Percentiles rank a stretch among this genome's conserved stretches.
phyloP scores from a whole-genome alignment of 2,329 filamentous ascomycete species.

The Neofusicoccum kwambonambiense region DNA sequence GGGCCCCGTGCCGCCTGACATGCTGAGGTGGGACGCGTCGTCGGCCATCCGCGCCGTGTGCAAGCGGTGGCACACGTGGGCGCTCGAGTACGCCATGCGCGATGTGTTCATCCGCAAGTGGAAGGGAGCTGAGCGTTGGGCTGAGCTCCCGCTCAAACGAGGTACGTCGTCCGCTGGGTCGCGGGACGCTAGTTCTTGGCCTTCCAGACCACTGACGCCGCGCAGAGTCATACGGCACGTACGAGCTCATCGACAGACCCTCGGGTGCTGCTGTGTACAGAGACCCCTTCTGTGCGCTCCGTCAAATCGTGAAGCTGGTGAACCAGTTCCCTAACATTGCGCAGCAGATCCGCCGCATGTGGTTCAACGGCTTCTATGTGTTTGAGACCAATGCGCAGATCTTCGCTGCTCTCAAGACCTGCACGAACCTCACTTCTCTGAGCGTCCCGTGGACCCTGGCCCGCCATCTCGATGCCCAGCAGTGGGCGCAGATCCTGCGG shows the following conservation, averaged over 20 bases:
- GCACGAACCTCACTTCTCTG: constrained; percentile 47
- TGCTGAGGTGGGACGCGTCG: constrained; percentile 53
- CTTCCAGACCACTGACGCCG: neutral
- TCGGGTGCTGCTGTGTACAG: constrained; percentile 49
- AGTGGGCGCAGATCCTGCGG: constrained; percentile 51
- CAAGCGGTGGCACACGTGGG: constrained; percentile 54
- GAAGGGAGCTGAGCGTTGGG: constrained; percentile 54
- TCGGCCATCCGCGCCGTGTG: constrained; percentile 50
- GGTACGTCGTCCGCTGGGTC: constrained; percentile 17
- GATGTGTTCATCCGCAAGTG: constrained; percentile 53
- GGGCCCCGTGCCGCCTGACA: constrained; percentile 51
- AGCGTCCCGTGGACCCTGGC: constrained; percentile 55
- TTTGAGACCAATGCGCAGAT: constrained; percentile 51
- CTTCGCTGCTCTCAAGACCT: constrained; percentile 48
- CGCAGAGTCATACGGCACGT: constrained; percentile 43
- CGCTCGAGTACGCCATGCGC: constrained; percentile 50
- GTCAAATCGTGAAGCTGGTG: constrained; percentile 49
- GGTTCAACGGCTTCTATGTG: constrained; percentile 56
- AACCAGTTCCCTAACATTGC: constrained; percentile 46
- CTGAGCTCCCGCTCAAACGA: constrained; percentile 46
- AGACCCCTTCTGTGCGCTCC: constrained; percentile 50
- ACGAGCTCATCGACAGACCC: constrained; percentile 49
- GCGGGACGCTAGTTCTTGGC: no score
- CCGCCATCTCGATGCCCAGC: constrained; percentile 46
- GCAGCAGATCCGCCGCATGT: constrained; percentile 51